phyloP scores from a whole-genome alignment of 805 yeast genomes.

The Barnettozyma salicaria region DNA sequence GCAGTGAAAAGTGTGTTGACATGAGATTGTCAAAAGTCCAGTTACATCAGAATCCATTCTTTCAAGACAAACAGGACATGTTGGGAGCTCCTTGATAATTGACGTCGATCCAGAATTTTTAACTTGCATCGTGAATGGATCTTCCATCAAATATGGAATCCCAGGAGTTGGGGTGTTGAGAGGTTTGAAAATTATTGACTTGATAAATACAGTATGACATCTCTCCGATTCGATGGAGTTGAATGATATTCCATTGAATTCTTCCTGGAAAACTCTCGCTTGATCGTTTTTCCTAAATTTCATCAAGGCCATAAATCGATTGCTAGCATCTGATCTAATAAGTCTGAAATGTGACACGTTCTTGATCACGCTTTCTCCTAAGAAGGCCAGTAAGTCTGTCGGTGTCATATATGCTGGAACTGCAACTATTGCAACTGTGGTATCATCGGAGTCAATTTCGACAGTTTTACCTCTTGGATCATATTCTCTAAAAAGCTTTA shows the following conservation, averaged over 20 bases:
- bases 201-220: constrained; percentile 72
- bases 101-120: constrained; percentile 19
- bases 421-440: constrained; percentile 75
- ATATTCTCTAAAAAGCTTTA: constrained; percentile 55
- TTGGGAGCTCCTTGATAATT: constrained; percentile 60
- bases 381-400: constrained; percentile 73
- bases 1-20: constrained; percentile 92
- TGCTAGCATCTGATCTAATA: constrained; percentile 56
- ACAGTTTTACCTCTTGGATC: constrained; percentile 21
- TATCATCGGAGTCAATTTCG: constrained; percentile 44
- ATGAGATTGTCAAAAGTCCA: constrained; percentile 81
- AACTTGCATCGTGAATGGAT: constrained; percentile 54
- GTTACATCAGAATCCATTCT: constrained; percentile 76
- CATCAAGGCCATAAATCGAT: constrained; percentile 69
- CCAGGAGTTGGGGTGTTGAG: constrained; percentile 26
- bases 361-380: constrained; percentile 55
- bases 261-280: constrained; percentile 60
- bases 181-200: constrained; percentile 28
- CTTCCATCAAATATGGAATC: constrained; percentile 64
- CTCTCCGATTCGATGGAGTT: constrained; percentile 86
- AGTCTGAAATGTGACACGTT: constrained; percentile 67
- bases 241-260: constrained; percentile 67
- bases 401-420: constrained; percentile 85
- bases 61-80: constrained; percentile 90
- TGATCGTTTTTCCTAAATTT: constrained; percentile 54